phyloP scores from a whole-genome alignment of 2,329 filamentous ascomycete genomes.

The Fusarium drepaniforme region DNA sequence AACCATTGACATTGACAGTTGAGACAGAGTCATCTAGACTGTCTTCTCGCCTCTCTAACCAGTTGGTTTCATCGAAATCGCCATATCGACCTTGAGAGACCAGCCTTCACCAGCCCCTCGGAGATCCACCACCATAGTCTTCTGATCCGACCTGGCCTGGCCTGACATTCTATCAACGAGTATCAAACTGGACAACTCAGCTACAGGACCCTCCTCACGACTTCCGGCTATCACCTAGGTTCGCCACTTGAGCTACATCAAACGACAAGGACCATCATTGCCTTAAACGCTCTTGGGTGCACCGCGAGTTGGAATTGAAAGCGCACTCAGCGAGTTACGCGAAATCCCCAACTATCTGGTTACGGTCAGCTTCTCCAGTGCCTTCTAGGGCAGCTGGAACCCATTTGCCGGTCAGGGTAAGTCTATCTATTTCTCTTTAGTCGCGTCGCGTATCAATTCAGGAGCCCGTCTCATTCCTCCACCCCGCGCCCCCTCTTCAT shows the following conservation, averaged over 20 bases:
- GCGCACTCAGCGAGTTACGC: slow-evolving; percentile 20
- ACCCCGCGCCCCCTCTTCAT: not conserved
- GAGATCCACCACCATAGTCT: slow-evolving; percentile 32
- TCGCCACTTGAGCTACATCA: slow-evolving; percentile 15
- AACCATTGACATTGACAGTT: slow-evolving; percentile 11
- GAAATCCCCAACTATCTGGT: slow-evolving; percentile 28
- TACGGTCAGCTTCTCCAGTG: slow-evolving; percentile 32
- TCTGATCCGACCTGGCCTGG: slow-evolving; percentile 35
- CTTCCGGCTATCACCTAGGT: slow-evolving; percentile 1
- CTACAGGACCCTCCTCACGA: not conserved
- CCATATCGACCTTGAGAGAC: not conserved
- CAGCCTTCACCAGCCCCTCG: slow-evolving; percentile 7
- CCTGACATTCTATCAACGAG: slow-evolving; percentile 28
- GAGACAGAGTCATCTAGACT: slow-evolving; percentile 9
- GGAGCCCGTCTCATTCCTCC: slow-evolving; percentile 6
- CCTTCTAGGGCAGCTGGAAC: slow-evolving; percentile 26
- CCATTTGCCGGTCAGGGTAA: slow-evolving; percentile 32
- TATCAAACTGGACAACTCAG: slow-evolving; percentile 11
- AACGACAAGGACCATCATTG: slow-evolving; percentile 19
- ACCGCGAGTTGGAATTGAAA: slow-evolving; percentile 13
- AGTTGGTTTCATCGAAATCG: not conserved
- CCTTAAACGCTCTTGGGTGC: slow-evolving; percentile 13
- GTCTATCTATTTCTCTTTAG: slow-evolving; percentile 18
- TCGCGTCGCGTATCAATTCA: slow-evolving; percentile 8
- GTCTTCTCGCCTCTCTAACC: slow-evolving; percentile 4